Conservation (phyloP, 2,329 filamentous ascomycete species). For the Diaporthe humulicola region DNA sequence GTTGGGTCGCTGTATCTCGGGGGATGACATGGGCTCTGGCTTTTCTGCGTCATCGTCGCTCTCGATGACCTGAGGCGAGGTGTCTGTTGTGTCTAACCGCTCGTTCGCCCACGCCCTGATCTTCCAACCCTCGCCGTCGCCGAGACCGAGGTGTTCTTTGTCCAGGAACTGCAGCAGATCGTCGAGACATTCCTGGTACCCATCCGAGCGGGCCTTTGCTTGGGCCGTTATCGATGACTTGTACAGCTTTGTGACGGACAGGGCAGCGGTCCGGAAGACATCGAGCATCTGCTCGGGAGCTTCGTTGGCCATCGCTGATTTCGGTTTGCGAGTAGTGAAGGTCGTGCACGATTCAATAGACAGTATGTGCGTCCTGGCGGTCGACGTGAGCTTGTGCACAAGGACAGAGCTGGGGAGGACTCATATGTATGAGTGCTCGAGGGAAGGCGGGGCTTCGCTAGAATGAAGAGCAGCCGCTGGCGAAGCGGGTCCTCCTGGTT, state of each 20-base stretch:
- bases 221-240: constrained; percentile 88
- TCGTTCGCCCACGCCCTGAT: constrained; percentile 77
- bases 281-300: constrained; percentile 79
- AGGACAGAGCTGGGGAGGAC: constrained; percentile 25
- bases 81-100: constrained; percentile 73
- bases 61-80: constrained; percentile 59
- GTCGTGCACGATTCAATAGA: constrained; percentile 40
- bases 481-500: constrained; percentile 31
- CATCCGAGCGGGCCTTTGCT: constrained; percentile 80
- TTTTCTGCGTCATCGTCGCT: constrained; percentile 75
- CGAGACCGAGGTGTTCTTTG: constrained; percentile 81
- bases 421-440: constrained; percentile 28
- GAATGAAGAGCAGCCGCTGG: constrained; percentile 21
- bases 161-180: constrained; percentile 90
- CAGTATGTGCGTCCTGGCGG: constrained; percentile 43
- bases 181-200: constrained; percentile 94
- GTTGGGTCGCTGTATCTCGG: constrained; percentile 65
- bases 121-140: constrained; percentile 80
- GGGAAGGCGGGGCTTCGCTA: constrained; percentile 36
- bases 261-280: constrained; percentile 90
- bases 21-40: constrained; percentile 70
- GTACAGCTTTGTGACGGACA: constrained; percentile 96
- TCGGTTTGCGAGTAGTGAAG: constrained; percentile 46
- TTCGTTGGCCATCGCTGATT: constrained; percentile 55
- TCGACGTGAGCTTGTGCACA: constrained; percentile 9